Evolutionary conservation across 2,329 filamentous ascomycete genomes (phyloP), one percentile per base, ranked within the genome.

Genomic region (Macrophomina tecta): DNA sequence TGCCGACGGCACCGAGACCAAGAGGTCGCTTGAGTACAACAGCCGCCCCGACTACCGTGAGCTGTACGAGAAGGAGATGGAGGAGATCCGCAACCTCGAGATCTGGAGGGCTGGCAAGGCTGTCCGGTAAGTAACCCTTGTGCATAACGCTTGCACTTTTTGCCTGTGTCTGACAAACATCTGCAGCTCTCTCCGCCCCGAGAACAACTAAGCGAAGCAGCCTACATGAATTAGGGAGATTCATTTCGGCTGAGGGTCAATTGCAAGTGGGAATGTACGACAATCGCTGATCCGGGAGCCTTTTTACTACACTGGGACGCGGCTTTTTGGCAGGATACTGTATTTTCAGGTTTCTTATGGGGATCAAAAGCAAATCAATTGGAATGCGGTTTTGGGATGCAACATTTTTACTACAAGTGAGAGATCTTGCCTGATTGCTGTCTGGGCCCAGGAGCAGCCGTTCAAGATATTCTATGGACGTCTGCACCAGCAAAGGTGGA

Each of bases 81-180:
- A 97, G 85, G 95, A 98, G 87, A 98, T 99, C 85, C 91, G 94
- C 78, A 88, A 93, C 79, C 86, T 99, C 78, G 95, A 99, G 89
- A 99, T 99, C 89, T 99, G 95, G 95, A 89, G 92, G 79, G 95
- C 95, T 72, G 95, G 95, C 82, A 98, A 97, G 90, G 92, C 95
- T 76, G 95, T 99, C 77, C 91, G 94, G 73, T 74, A 66, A 61
- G 64, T 61, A 40, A 38, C 23, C 11, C 36, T 9, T 32, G 1
- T 16, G 18, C 28, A 28, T n/a, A 5, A 11, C 28, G 55, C 14
- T 53, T 12, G 36, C 9, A 45, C 11, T 6, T 18, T 2, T 38
- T 2, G 18, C 11, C 8, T 56, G n/a, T 7, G 6, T 55, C 48
- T 56, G 11, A 66, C 34, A 11, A 46, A 42, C 3, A 23, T 45